Evolutionary conservation across 2,329 filamentous ascomycete genomes (phyloP).

Genomic region (Paramyrothecium sp.): DNA sequence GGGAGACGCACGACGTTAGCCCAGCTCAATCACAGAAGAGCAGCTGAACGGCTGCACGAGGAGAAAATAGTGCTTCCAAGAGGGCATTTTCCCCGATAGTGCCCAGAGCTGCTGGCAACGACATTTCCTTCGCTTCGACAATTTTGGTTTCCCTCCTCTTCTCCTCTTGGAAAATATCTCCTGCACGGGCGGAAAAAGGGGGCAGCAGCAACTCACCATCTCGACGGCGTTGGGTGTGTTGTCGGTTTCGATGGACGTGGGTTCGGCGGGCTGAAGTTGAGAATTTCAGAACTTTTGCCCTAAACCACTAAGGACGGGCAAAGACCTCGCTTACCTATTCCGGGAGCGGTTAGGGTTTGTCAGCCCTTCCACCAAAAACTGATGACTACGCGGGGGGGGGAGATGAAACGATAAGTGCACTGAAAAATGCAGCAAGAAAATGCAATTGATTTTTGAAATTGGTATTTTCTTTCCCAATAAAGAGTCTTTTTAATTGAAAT

Average conservation of each 20-base stretch:
- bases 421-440: slow-evolving; percentile 10
- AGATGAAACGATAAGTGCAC: slow-evolving; percentile 2
- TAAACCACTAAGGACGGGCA: slow-evolving; percentile 30
- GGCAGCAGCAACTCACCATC: slow-evolving; percentile 49
- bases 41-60: background rate
- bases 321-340: slow-evolving; percentile 43
- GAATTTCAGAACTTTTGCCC: slow-evolving; percentile 47
- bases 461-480: no score
- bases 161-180: slow-evolving; percentile 15
- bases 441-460: background rate
- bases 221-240: slow-evolving; percentile 51
- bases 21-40: background rate
- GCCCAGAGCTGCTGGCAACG: slow-evolving; percentile 2
- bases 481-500: no score
- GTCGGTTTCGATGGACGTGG: slow-evolving; percentile 53
- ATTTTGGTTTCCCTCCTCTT: background rate
- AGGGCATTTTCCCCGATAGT: no score
- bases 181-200: slow-evolving; percentile 15
- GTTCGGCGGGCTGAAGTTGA: slow-evolving; percentile 44
- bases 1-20: slow-evolving; percentile 20
- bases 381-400: no score
- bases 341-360: slow-evolving; percentile 36
- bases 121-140: background rate
- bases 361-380: slow-evolving; percentile 29
- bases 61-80: no score